Base-by-base conservation (phyloP, 2,329 filamentous ascomycete species). In the Hypoxylon sp. region DNA sequence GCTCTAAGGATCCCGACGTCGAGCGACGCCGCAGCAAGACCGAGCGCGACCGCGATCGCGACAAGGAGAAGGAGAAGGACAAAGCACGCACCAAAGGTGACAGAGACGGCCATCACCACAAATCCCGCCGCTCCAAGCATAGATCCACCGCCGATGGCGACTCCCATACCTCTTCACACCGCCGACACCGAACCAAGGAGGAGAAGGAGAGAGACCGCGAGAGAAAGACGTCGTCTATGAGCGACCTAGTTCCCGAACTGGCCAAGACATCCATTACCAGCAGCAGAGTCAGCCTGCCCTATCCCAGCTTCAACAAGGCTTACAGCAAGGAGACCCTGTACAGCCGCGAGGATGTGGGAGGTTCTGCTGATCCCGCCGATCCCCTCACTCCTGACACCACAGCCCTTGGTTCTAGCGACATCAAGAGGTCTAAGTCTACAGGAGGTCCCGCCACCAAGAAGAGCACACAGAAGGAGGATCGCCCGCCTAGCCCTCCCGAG, bases 311-410 rank as follows among this genome's bases (percentile, higher is more conserved):
- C 60, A 73, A 69, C 76, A 97, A 96, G 76, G 90, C 90, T 10
- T 91, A 96, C 74, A 96, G 92, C 80, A 95, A 92, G 74, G 94
- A 97, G 77, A 85, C 87, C 40, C 85, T 97, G 50, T 82, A 85
- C 63, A 88, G 85, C 70, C 79, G 79, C 48, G 83, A 87, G 41
- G 80, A 84, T 49, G 65, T 83, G 35, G 61, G 35, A 13, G 33
- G 45, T 35, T 70, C 69, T 61, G 74, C 52, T 50, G 58, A 60
- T 56, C 41, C 68, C 62, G 43, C 64, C 59, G 80, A 85, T 51
- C 82, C 82, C 1, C 73, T 81, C 45, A 92, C 90, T 1, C 90
- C 90, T 15, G 88, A 92, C 59, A 81, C 88, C 18, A 92, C 89
- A 18, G 89, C 92, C 69, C 67, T 90, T 18, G 85, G 86, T 48